Conservation (phyloP, 345 rosid species). For the Angophora floribunda region DNA sequence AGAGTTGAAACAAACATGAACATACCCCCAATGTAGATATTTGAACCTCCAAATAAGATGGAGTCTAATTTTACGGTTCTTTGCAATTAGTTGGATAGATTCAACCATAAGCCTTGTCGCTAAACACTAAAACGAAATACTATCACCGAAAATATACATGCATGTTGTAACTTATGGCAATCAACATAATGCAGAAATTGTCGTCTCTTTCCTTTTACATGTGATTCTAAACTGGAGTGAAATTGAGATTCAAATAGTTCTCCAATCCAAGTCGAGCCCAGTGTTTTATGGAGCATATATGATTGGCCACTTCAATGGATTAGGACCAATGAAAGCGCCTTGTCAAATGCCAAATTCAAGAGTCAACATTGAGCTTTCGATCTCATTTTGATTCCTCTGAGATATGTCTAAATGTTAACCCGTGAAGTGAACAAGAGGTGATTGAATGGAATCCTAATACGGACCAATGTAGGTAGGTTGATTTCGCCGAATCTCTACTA, state of each 20-base stretch:
- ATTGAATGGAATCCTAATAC: not conserved
- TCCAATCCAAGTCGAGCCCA: not conserved
- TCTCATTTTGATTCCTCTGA: not conserved
- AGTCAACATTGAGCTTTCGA: not conserved
- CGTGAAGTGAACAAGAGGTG: not conserved
- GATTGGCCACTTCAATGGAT: not conserved
- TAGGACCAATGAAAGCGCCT: not conserved
- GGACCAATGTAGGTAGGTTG: not conserved
- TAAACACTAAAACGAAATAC: not conserved
- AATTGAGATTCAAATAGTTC: not conserved
- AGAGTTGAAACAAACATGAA: not conserved
- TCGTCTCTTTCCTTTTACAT: not conserved
- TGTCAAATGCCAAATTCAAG: not conserved
- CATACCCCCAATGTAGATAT: not conserved
- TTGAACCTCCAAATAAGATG: not conserved
- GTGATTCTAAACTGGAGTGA: not conserved
- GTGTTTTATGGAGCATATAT: rapidly evolving
- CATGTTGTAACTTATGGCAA: not conserved
- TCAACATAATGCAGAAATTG: not conserved
- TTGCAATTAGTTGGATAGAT: not conserved
- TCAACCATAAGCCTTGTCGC: not conserved
- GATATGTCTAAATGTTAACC: not conserved
- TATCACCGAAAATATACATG: not conserved
- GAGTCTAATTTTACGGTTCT: not conserved
- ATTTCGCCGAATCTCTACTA: not conserved